Base-by-base conservation (phyloP, 441 rosid genomes). In the Francoa sonchifolia region DNA sequence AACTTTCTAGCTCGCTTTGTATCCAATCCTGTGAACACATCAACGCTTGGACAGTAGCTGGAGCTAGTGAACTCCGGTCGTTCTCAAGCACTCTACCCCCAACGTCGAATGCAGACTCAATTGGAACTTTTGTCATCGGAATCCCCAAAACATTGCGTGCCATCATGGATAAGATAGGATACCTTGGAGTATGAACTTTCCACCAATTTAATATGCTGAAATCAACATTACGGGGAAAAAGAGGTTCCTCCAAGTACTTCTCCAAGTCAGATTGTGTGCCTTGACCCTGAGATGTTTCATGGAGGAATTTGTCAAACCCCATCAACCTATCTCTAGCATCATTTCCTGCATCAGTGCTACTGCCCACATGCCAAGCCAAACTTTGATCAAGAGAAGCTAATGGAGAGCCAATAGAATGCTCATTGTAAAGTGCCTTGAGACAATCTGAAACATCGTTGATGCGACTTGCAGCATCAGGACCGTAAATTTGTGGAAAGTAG, bases 1-100 rank as follows among this genome's bases (percentile, higher is more conserved):
- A 58, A 60, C 70, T 54, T 32, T 58, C 63, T 25, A 62, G 49
- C 36, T 74, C 79, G 28, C 63, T 67, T 26, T 45, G 59, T 44
- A 78, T 72, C 82, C 82, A 77, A 64, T 74, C 82, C 49, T 65
- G 77, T 3, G 77, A 69, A 63, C 87, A 78, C 67, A 74, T 67
- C 66, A 78, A 48, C 19, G 77, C 82, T 44, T 74, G 79, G 25
- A 74, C 61, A 3, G 74, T 73, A 28, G 59, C 42, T 8, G 75
- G 62, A 28, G 57, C 48, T 14, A 74, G 59, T 19, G 66, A 59
- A 40, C 66, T 43, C 49, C 82, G 72, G 3, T 73, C 48, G 18
- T 44, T 62, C 47, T 67, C 59, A n/a, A 78, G 62, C 36, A 46
- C 56, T 30, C 58, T 62, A 38, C 69, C 61, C 22, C 61, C 48